Evolutionary conservation across 192 early-diverging fungal genomes (phyloP), one percentile per base, ranked within the genome.

Genomic region (Podila verticillata): DNA sequence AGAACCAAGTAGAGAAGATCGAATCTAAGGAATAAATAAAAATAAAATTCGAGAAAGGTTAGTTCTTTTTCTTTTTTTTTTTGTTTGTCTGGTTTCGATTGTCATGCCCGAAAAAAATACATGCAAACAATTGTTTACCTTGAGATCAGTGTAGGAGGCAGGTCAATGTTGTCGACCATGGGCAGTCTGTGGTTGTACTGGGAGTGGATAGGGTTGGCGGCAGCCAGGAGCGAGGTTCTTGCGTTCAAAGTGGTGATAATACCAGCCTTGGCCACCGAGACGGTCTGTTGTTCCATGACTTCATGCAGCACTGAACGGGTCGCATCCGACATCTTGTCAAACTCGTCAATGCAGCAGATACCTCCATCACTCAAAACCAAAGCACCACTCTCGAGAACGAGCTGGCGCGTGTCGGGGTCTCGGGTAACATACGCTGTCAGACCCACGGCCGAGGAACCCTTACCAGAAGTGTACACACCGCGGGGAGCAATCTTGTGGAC

Each of bases 281-380:
- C 92, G 1, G 97, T 98, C 89, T 98, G 97, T 86, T 98, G 97
- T 87, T 98, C 97, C 97, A 99, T 99, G 66, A 95, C 97, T 90
- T 99, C 97, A 86, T 99, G 97, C 68, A 99, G 84, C 7, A 97
- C 94, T 4, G 96, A 95, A 12, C 96, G 91, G 10, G 96, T 96
- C 12, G 94, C 81, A 62, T 99, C 97, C 8, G 92, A 93, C 96
- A 99, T 99, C 82, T 98, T 99, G 86, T 98, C 97, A 89, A 99
- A 99, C 84, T 99, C 97, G 84, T 99, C 97, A 74, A 99, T 99
- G 77, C 95, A 96, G 72, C 97, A 99, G 13, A 99, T 86, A 68
- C 97, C 97, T 58, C 95, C 96, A 84, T 99, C 97, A 72, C 92
- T 93, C 44, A 99, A 86, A 12, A 99, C 97, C 47, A 99, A 83